phyloP scores from a whole-genome alignment of 2,329 filamentous ascomycete genomes.

The Metarhizium anisopliae region DNA sequence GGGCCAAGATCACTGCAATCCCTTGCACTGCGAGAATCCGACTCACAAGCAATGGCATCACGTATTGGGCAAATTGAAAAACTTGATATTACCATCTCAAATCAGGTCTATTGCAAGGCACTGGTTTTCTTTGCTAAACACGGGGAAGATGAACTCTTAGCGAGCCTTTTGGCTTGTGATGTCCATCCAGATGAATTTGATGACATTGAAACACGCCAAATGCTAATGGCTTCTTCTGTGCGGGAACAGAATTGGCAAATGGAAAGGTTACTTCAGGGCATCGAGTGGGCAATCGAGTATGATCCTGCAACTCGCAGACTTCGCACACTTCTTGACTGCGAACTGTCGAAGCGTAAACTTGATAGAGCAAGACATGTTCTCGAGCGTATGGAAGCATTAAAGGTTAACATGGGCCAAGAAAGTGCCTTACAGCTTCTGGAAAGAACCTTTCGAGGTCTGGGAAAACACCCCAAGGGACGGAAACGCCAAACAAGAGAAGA shows the following conservation, averaged over 20 bases:
- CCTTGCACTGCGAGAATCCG: conserved; percentile 57
- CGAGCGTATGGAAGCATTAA: conserved; percentile 23
- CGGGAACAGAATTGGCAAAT: conserved; percentile 27
- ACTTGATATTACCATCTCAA: conserved; percentile 52
- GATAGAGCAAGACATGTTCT: conserved; percentile 18
- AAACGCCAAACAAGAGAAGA: neutral
- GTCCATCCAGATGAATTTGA: conserved; percentile 49
- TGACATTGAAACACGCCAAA: conserved; percentile 30
- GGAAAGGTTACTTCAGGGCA: conserved; percentile 33
- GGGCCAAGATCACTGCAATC: conserved; percentile 71
- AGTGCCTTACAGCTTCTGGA: conserved; percentile 18
- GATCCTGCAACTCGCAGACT: conserved; percentile 15
- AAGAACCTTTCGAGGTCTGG: conserved; percentile 17
- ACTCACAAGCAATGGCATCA: conserved; percentile 43
- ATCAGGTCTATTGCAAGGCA: conserved; percentile 56
- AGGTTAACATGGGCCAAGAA: conserved; percentile 17
- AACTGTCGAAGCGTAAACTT: conserved; percentile 10
- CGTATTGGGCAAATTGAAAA: conserved; percentile 53
- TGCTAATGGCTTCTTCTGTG: conserved; percentile 25
- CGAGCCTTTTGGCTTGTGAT: conserved; percentile 36
- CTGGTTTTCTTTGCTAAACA: conserved; percentile 54
- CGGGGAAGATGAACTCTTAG: conserved; percentile 41
- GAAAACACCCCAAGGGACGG: conserved; percentile 15
- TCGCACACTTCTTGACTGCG: conserved; percentile 11
- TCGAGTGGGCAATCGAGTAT: conserved; percentile 22